A percentile compares a stretch with the other conserved stretches of the same genome.
phyloP scores from a whole-genome alignment of 208 protist genomes.

The Phytomonas francai region DNA sequence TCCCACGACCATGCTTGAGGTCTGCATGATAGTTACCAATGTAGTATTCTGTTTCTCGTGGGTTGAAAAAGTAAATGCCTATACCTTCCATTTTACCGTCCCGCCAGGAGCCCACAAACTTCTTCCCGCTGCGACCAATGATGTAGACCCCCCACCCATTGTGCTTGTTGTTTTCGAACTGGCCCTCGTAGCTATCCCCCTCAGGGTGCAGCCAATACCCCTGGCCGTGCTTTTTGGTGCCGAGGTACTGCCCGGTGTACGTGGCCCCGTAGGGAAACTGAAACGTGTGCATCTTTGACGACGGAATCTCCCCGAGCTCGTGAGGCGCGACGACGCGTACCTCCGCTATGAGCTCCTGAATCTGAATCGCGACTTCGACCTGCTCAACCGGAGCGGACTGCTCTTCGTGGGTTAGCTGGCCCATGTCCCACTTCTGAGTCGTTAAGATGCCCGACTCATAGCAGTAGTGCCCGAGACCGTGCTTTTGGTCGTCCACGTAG shows the following conservation, averaged over 20 bases:
- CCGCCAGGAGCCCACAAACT: slow-evolving; percentile 78
- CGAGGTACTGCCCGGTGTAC: slow-evolving; percentile 82
- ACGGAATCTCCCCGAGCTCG: slow-evolving; percentile 46
- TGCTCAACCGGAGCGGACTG: slow-evolving; percentile 59
- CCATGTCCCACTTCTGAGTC: slow-evolving; percentile 66
- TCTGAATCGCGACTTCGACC: slow-evolving; percentile 33
- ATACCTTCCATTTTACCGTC: slow-evolving; percentile 86
- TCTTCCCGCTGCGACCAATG: slow-evolving; percentile 80
- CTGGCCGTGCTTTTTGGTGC: slow-evolving; percentile 83
- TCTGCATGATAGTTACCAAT: slow-evolving; percentile 74
- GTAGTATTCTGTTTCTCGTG: slow-evolving; percentile 84
- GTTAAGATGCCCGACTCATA: slow-evolving; percentile 82
- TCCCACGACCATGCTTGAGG: slow-evolving; percentile 73
- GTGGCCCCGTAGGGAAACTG: slow-evolving; percentile 83
- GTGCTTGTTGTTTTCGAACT: slow-evolving; percentile 85
- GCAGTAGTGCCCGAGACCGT: slow-evolving; percentile 72
- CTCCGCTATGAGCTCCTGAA: slow-evolving; percentile 30
- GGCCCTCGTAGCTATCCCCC: slow-evolving; percentile 84
- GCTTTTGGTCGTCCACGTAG: slow-evolving; percentile 79
- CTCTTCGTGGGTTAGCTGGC: slow-evolving; percentile 42
- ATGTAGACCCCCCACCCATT: slow-evolving; percentile 87
- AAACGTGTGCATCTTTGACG: slow-evolving; percentile 74
- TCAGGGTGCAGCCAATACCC: slow-evolving; percentile 85
- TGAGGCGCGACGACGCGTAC: slow-evolving; percentile 56
- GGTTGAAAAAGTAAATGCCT: slow-evolving; percentile 88